A percentile compares a stretch with the other conserved stretches of the same genome.
phyloP scores from a whole-genome alignment of 345 rosid species.

The Eucalyptus lansdowneana region DNA sequence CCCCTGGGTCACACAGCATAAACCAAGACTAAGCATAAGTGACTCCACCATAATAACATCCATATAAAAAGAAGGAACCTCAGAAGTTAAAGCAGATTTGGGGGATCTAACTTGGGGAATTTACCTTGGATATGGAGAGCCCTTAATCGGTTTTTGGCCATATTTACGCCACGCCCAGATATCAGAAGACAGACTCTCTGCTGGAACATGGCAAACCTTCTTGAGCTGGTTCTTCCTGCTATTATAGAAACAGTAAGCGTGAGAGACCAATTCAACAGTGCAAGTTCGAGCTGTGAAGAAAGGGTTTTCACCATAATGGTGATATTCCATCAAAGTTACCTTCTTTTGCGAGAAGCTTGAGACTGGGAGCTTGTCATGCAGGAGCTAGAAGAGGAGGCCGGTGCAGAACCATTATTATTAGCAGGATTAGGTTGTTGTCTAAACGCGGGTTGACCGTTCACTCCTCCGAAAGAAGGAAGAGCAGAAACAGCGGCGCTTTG shows the following conservation, averaged over 20 bases:
- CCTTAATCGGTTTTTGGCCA: slow-evolving; percentile 99
- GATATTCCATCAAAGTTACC: slow-evolving; percentile 19
- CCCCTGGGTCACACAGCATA: slow-evolving; percentile 37
- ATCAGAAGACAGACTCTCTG: slow-evolving; percentile 77
- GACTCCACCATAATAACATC: not conserved
- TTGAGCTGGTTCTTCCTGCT: slow-evolving; percentile 81
- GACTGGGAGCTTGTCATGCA: slow-evolving; percentile 24
- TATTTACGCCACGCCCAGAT: slow-evolving; percentile 99
- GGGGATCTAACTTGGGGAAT: not conserved
- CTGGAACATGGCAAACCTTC: slow-evolving; percentile 87
- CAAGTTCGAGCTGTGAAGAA: not conserved
- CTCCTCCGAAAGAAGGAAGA: slow-evolving; percentile 6
- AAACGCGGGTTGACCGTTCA: not conserved
- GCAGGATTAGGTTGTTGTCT: slow-evolving; percentile 3
- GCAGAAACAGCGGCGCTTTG: slow-evolving; percentile 26
- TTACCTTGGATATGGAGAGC: slow-evolving; percentile 95
- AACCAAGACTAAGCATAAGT: not conserved
- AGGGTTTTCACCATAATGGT: not conserved
- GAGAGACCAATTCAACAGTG: not conserved
- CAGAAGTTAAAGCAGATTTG: not conserved
- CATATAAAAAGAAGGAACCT: not conserved
- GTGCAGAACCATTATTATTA: slow-evolving; percentile 2
- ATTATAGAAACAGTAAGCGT: not conserved
- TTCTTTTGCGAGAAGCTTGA: slow-evolving; percentile 64
- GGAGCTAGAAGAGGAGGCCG: not conserved